Percentiles rank a stretch among this genome's conserved stretches.
These are phyloP conservation scores for Candida sphagnicola DNA, from an alignment of 805 yeast genomes.

Conservation along the genomic window DNA sequence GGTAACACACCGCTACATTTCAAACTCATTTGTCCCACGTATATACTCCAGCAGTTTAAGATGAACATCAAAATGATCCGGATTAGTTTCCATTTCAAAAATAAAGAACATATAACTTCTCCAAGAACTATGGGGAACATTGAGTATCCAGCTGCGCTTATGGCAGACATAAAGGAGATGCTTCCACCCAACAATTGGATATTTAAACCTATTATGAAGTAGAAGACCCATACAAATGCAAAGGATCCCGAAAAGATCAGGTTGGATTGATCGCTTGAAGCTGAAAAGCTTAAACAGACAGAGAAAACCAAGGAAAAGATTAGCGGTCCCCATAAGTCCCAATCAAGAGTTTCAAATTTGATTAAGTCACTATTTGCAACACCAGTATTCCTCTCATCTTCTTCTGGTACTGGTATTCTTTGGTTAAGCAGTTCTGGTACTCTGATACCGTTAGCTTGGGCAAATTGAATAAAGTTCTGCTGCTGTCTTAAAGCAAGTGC, in stretches of 20 bases:
- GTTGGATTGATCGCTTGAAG: conserved; percentile 43
- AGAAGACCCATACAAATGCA: conserved; percentile 60
- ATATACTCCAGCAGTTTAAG: conserved; percentile 59
- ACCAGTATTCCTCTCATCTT: conserved; percentile 29
- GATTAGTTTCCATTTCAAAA: conserved; percentile 45
- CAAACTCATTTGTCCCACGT: conserved; percentile 58
- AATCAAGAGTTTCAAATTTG: conserved; percentile 35
- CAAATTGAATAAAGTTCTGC: conserved; percentile 29
- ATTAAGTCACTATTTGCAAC: conserved; percentile 12
- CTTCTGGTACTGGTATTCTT: conserved; percentile 19
- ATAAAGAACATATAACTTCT: conserved; percentile 42
- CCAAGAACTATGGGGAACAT: conserved; percentile 62
- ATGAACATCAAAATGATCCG: conserved; percentile 45
- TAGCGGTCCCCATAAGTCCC: conserved; percentile 74
- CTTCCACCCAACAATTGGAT: conserved; percentile 61
- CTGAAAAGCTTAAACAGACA: conserved; percentile 47
- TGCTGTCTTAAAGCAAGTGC: conserved; percentile 34
- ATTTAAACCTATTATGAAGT: conserved; percentile 56
- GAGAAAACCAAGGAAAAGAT: conserved; percentile 56
- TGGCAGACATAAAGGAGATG: conserved; percentile 63
- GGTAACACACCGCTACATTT: conserved; percentile 64
- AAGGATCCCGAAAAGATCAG: conserved; percentile 62
- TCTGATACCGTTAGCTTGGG: conserved; percentile 30
- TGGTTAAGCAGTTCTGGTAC: conserved; percentile 29
- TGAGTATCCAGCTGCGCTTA: conserved; percentile 68